Evolutionary conservation across 2,329 filamentous ascomycete genomes (phyloP).

Genomic region (Aspergillus sojae): DNA sequence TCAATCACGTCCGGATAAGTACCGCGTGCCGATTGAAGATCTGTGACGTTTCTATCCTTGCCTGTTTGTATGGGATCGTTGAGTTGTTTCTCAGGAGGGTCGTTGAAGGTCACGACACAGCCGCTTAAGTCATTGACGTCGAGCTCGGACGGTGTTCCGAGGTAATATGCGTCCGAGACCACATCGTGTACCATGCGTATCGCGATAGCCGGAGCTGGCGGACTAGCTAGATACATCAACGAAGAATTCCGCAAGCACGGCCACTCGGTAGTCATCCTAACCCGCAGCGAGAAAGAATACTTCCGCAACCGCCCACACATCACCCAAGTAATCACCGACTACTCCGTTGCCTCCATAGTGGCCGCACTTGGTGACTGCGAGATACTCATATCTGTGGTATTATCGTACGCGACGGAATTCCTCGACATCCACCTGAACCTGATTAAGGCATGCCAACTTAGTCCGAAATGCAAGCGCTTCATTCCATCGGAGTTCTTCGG

Average conservation of each 20-base stretch:
- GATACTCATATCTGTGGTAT: conserved; percentile 11
- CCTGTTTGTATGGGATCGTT: neutral
- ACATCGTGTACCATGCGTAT: neutral
- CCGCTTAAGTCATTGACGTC: conserved; percentile 10
- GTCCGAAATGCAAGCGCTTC: conserved; percentile 12
- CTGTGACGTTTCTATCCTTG: neutral
- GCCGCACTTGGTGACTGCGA: conserved; percentile 2
- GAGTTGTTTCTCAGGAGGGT: conserved; percentile 14
- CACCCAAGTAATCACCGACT: conserved; percentile 3
- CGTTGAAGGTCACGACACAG: conserved; percentile 23
- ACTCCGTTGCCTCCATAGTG: conserved; percentile 6
- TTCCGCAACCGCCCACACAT: neutral
- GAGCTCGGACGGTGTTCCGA: conserved; percentile 13
- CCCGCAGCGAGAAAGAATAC: neutral
- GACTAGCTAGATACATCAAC: conserved; percentile 11
- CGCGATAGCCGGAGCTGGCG: conserved; percentile 9
- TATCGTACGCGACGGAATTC: neutral
- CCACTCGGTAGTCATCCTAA: conserved; percentile 8
- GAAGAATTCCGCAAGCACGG: conserved; percentile 10
- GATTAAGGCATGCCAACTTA: conserved; percentile 7
- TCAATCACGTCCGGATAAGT: conserved; percentile 18
- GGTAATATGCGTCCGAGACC: conserved; percentile 14
- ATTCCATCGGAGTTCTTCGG: conserved; percentile 14
- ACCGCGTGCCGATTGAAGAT: conserved; percentile 11
- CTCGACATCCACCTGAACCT: conserved; percentile 5